These are phyloP conservation scores for Amanita phalloides DNA, from an alignment of 768 basidiomycete species.

Conservation along the genomic window DNA sequence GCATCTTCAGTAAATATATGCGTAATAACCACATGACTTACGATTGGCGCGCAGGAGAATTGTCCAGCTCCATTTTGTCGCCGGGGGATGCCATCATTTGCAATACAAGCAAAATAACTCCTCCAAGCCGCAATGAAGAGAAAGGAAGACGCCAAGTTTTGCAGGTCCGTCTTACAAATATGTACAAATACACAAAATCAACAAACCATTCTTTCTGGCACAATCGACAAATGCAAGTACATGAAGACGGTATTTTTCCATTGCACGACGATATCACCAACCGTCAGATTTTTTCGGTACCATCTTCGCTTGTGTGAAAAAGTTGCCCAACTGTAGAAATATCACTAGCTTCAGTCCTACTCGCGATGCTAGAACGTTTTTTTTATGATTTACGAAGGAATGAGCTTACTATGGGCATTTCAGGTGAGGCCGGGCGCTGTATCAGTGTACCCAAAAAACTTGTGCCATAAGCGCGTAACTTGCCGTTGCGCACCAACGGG, in stretches of 20 bases:
- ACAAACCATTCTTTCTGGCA: too few relatives aligned
- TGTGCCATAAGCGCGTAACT: constrained; percentile 37
- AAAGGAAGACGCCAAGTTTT: constrained; percentile 5
- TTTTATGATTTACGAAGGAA: background rate
- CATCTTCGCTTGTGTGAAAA: constrained; percentile 46
- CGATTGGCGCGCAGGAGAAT: constrained; percentile 51
- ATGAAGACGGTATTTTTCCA: constrained; percentile 45
- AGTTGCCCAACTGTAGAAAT: constrained; percentile 40
- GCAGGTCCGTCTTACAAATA: constrained; percentile 1
- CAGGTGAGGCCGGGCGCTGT: constrained; percentile 34
- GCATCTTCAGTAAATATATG: constrained; percentile 1
- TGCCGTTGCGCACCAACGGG: constrained; percentile 18
- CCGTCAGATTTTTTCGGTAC: constrained; percentile 38
- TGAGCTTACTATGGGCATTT: constrained; percentile 33
- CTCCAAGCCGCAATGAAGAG: background rate
- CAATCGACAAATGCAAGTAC: too few relatives aligned
- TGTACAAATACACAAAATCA: background rate
- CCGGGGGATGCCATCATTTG: constrained; percentile 31
- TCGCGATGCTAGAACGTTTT: constrained; percentile 22
- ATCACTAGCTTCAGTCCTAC: constrained; percentile 19
- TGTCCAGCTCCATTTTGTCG: constrained; percentile 56
- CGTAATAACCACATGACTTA: constrained; percentile 20
- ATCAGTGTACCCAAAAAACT: constrained; percentile 41
- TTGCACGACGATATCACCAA: constrained; percentile 47
- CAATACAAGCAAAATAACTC: background rate